phyloP scores from a whole-genome alignment of 2,329 filamentous ascomycete genomes.

The Leptosphaerulina australis region DNA sequence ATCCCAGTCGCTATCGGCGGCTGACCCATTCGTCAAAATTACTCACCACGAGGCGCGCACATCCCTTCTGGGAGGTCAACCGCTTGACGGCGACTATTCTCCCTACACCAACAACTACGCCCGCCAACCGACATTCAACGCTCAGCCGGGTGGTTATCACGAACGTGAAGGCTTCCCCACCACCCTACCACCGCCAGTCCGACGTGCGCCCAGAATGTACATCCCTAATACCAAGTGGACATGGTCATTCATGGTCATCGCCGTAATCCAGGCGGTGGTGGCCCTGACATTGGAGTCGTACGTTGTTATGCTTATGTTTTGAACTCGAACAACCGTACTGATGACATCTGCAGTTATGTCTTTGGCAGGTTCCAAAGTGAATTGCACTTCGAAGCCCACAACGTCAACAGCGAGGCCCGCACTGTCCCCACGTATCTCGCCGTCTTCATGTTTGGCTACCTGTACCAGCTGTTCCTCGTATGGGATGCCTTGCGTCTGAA shows the following conservation, averaged over 20 bases:
- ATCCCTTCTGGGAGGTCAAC: constrained; percentile 65
- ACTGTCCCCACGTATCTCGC: constrained; percentile 94
- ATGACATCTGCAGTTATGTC: constrained; percentile 68
- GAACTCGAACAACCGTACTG: constrained; percentile 9
- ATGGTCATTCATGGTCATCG: constrained; percentile 78
- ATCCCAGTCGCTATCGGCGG: constrained; percentile 45
- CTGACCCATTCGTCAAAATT: constrained; percentile 56
- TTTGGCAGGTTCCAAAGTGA: constrained; percentile 83
- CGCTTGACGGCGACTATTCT: constrained; percentile 58
- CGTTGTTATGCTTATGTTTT: constrained; percentile 50
- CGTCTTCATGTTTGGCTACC: constrained; percentile 94
- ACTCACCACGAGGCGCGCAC: constrained; percentile 61
- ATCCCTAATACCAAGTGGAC: constrained; percentile 86
- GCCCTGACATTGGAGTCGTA: constrained; percentile 87
- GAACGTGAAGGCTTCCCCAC: constrained; percentile 48
- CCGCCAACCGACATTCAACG: constrained; percentile 50
- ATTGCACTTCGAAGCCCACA: constrained; percentile 51
- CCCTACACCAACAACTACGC: constrained; percentile 43
- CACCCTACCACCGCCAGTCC: constrained; percentile 50
- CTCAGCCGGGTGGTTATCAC: constrained; percentile 56
- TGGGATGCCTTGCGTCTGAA: constrained; percentile 94
- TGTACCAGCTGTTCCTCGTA: constrained; percentile 87
- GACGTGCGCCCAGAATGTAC: constrained; percentile 62
- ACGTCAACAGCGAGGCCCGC: constrained; percentile 53
- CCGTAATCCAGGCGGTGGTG: constrained; percentile 76